These are phyloP conservation scores for Paraconiothyrium brasiliense DNA, from an alignment of 2,329 filamentous ascomycete species.

Conservation along the genomic window DNA sequence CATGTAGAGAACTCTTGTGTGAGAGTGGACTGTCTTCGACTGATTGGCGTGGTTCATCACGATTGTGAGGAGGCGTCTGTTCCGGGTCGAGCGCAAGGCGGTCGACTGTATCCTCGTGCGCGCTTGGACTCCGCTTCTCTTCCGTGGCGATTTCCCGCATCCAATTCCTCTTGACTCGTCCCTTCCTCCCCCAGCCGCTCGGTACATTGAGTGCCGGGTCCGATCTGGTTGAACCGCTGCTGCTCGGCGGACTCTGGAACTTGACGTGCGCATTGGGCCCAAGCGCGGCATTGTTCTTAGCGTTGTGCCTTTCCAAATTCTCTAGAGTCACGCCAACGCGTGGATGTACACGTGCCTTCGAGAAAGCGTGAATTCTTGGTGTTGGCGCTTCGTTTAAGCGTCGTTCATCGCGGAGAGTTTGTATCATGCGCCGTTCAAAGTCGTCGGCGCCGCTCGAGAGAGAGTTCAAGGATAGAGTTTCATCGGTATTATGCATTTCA, in stretches of 20 bases:
- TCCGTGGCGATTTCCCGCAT: conserved; percentile 50
- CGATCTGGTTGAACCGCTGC: conserved; percentile 46
- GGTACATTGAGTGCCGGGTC: conserved; percentile 58
- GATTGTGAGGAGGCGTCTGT: conserved; percentile 30
- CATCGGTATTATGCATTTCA: conserved; percentile 32
- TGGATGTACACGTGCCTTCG: conserved; percentile 54
- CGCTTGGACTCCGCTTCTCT: conserved; percentile 30
- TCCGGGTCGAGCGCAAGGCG: conserved; percentile 18
- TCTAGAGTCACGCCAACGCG: conserved; percentile 54
- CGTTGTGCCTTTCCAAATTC: conserved; percentile 53
- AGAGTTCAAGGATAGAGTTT: conserved; percentile 46
- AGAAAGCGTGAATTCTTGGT: conserved; percentile 49
- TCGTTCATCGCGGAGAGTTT: conserved; percentile 55
- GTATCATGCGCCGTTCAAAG: conserved; percentile 56
- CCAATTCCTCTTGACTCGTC: conserved; percentile 53
- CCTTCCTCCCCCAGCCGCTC: conserved; percentile 59
- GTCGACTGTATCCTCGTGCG: conserved; percentile 30
- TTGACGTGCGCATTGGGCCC: conserved; percentile 28
- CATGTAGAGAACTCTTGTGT: conserved; percentile 40
- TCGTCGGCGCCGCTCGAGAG: conserved; percentile 56
- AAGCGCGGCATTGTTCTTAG: conserved; percentile 20
- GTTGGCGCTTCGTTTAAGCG: conserved; percentile 49
- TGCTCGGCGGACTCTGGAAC: conserved; percentile 44
- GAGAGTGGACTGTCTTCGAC: conserved; percentile 56
- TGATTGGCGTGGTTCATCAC: conserved; percentile 51